Conservation (phyloP, 164 flowering plant species). For the Echeveria elegans region DNA sequence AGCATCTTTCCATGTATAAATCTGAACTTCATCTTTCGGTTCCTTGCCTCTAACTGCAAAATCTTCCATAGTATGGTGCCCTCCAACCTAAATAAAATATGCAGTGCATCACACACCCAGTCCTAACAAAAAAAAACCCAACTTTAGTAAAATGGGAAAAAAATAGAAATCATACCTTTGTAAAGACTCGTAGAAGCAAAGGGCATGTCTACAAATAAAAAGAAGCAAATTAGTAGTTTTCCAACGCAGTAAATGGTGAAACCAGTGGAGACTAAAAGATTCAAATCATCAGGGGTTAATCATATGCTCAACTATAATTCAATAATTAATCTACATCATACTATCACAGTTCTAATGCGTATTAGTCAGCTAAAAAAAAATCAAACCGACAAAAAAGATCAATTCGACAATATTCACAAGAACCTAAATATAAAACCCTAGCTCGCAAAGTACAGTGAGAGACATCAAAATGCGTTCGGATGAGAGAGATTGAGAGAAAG, state of each 20-base stretch:
- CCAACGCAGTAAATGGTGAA: too few species aligned
- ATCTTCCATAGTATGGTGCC: constrained; percentile 71
- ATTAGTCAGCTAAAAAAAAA: too few species aligned
- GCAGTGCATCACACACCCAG: not conserved
- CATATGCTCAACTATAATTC: not conserved
- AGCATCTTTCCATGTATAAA: constrained; percentile 99
- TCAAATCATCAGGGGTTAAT: too few species aligned
- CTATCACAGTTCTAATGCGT: too few species aligned
- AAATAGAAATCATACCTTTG: not conserved
- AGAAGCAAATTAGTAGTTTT: not conserved
- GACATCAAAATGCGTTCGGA: not conserved
- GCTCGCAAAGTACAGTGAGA: not conserved
- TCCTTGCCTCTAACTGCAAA: constrained; percentile 89
- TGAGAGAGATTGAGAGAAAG: constrained; percentile 8
- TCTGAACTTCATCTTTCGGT: constrained; percentile 95
- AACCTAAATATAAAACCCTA: not conserved
- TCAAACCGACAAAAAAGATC: too few species aligned
- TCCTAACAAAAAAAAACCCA: not conserved
- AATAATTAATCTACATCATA: not conserved
- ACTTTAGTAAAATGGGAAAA: not conserved
- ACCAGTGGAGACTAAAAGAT: not conserved
- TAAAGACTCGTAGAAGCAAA: constrained; percentile 1
- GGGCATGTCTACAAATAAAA: not conserved
- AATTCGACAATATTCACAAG: too few species aligned
- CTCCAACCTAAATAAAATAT: constrained; percentile 48